phyloP scores from a whole-genome alignment of 2,329 filamentous ascomycete genomes.

The Aureobasidium zeae region DNA sequence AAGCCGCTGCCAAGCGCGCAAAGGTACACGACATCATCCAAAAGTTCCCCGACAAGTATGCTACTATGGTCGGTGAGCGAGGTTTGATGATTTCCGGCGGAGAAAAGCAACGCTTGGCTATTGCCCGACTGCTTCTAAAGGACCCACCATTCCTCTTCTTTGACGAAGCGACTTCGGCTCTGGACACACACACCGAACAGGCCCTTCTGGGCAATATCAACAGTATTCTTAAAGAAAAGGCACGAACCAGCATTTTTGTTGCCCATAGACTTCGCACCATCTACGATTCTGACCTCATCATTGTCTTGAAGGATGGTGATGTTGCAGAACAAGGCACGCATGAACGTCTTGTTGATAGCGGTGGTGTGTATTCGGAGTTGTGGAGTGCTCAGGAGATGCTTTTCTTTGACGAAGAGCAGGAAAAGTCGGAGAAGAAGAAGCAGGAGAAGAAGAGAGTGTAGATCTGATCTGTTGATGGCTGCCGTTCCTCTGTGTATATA shows the following conservation, averaged over 20 bases:
- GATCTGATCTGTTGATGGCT: too few species aligned
- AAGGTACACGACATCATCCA: conserved; percentile 75
- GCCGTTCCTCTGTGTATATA: conserved; percentile 13
- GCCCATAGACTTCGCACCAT: conserved; percentile 89
- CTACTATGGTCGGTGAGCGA: conserved; percentile 84
- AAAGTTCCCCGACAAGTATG: conserved; percentile 76
- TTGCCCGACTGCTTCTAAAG: conserved; percentile 76
- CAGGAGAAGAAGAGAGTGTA: neutral
- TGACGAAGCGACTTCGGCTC: conserved; percentile 83
- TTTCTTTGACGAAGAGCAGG: conserved; percentile 26
- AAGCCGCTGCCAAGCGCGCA: conserved; percentile 70
- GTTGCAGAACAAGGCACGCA: conserved; percentile 91
- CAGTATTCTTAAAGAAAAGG: conserved; percentile 78
- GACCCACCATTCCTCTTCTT: conserved; percentile 88
- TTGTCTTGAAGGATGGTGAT: conserved; percentile 72
- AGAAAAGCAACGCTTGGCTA: conserved; percentile 83
- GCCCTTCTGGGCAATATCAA: conserved; percentile 88
- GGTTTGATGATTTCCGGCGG: conserved; percentile 94
- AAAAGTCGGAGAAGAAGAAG: conserved; percentile 16
- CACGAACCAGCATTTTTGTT: conserved; percentile 85
- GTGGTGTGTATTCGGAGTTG: conserved; percentile 75
- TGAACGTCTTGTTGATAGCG: conserved; percentile 66
- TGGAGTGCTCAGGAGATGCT: conserved; percentile 57
- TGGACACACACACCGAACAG: conserved; percentile 91
- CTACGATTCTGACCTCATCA: conserved; percentile 83